Conservation (phyloP, 116 monocot genomes). For the Phalaenopsis hybrid region DNA sequence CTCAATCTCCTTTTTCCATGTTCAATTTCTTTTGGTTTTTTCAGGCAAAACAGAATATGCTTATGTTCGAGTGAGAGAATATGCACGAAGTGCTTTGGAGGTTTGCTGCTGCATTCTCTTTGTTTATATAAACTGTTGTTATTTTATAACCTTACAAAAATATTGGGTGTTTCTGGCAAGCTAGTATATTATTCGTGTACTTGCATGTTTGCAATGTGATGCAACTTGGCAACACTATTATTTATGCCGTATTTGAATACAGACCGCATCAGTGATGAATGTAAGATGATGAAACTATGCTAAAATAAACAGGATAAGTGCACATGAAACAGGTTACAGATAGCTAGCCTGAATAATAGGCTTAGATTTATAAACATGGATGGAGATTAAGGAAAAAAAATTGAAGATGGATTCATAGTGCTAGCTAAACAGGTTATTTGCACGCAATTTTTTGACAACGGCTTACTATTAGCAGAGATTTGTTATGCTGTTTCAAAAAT, state of each 20-base stretch:
- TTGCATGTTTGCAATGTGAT: background rate
- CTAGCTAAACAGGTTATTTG: no score
- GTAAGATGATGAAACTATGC: no score
- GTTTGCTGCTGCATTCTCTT: slow-evolving; percentile 16
- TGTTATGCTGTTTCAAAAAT: no score
- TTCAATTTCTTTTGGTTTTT: background rate
- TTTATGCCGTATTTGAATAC: background rate
- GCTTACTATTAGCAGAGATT: no score
- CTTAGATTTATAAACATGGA: no score
- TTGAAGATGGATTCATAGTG: no score
- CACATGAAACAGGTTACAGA: no score
- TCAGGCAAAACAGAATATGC: slow-evolving; percentile 87
- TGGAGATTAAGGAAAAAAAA: no score
- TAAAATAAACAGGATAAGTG: no score
- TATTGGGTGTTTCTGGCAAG: background rate
- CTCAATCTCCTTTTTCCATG: background rate
- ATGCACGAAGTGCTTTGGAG: slow-evolving; percentile 64
- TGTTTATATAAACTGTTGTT: background rate
- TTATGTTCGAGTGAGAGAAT: slow-evolving; percentile 59
- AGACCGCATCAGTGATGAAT: background rate
- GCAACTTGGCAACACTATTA: background rate
- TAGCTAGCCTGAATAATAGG: no score
- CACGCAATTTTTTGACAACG: no score
- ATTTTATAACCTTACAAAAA: background rate
- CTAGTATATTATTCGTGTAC: background rate